Evolutionary conservation across 768 basidiomycete species (phyloP).

Genomic region (Macrolepiota albuminosa): DNA sequence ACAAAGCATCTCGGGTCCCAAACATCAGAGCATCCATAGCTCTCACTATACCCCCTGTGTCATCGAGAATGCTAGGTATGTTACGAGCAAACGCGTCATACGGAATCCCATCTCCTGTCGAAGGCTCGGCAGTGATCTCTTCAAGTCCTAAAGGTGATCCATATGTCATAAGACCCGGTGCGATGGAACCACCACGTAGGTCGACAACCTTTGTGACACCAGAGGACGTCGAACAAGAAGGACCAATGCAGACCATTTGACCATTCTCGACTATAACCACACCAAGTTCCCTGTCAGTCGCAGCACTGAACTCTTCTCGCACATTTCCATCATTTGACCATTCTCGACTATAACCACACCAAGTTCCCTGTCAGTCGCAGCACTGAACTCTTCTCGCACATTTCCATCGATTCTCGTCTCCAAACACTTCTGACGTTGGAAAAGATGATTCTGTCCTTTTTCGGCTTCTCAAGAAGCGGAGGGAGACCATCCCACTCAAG

Average conservation of each 20-base stretch:
- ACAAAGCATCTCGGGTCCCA: slow-evolving; percentile 70
- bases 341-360: slow-evolving; percentile 38
- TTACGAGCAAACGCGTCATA: slow-evolving; percentile 50
- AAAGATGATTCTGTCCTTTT: slow-evolving; percentile 44
- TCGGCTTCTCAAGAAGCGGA: slow-evolving; percentile 41
- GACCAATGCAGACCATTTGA: slow-evolving; percentile 46
- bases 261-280: slow-evolving; percentile 46
- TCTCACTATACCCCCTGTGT: slow-evolving; percentile 49
- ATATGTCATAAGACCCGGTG: slow-evolving; percentile 60
- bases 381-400: slow-evolving; percentile 27
- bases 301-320: slow-evolving; percentile 25
- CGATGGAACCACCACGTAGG: slow-evolving; percentile 62
- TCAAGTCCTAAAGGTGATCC: slow-evolving; percentile 72
- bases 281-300: slow-evolving; percentile 17
- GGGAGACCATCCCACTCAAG: slow-evolving; percentile 68
- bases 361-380: slow-evolving; percentile 17
- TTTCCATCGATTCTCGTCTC: slow-evolving; percentile 25
- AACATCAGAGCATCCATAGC: slow-evolving; percentile 73
- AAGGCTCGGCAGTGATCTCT: slow-evolving; percentile 68
- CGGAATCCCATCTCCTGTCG: slow-evolving; percentile 59
- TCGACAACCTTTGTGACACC: slow-evolving; percentile 39
- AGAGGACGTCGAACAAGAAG: slow-evolving; percentile 23
- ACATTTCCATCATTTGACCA: slow-evolving; percentile 44
- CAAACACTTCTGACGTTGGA: slow-evolving; percentile 60
- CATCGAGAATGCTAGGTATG: slow-evolving; percentile 40